These are phyloP conservation scores for Mycena kentingensis DNA, from an alignment of 768 basidiomycete genomes.

Conservation along the genomic window DNA sequence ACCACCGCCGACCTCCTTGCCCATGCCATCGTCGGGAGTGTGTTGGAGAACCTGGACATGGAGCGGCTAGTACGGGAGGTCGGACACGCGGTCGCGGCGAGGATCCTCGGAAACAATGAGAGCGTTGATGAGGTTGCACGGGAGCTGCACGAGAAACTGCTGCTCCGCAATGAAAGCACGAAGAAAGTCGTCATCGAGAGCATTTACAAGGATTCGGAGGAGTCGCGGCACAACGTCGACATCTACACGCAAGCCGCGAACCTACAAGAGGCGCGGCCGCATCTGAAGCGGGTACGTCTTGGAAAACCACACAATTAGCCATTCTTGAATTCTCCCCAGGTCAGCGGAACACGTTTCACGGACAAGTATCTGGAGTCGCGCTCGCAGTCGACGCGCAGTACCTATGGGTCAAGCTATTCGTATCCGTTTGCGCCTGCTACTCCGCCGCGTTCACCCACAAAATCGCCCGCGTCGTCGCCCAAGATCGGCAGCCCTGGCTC, in stretches of 20 bases:
- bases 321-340: constrained; percentile 46
- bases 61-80: constrained; percentile 94
- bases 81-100: constrained; percentile 87
- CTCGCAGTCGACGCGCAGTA: constrained; percentile 54
- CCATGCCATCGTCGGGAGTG: constrained; percentile 95
- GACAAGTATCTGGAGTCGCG: constrained; percentile 90
- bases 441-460: constrained; percentile 44
- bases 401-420: constrained; percentile 54
- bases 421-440: constrained; percentile 42
- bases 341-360: constrained; percentile 93
- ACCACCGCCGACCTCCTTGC: constrained; percentile 93
- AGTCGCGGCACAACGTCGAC: constrained; percentile 86
- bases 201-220: constrained; percentile 90
- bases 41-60: constrained; percentile 98
- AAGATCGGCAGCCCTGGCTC: constrained; percentile 43
- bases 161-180: constrained; percentile 93
- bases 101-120: constrained; percentile 90
- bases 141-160: constrained; percentile 88
- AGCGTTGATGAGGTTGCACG: constrained; percentile 96
- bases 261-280: constrained; percentile 71
- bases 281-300: constrained; percentile 71
- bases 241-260: constrained; percentile 77
- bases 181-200: constrained; percentile 96
- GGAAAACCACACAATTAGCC: constrained; percentile 6
- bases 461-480: constrained; percentile 28